Evolutionary conservation across 208 protist genomes (phyloP), one percentile per base, ranked within the genome.

Genomic region (Lotmaria passim): DNA sequence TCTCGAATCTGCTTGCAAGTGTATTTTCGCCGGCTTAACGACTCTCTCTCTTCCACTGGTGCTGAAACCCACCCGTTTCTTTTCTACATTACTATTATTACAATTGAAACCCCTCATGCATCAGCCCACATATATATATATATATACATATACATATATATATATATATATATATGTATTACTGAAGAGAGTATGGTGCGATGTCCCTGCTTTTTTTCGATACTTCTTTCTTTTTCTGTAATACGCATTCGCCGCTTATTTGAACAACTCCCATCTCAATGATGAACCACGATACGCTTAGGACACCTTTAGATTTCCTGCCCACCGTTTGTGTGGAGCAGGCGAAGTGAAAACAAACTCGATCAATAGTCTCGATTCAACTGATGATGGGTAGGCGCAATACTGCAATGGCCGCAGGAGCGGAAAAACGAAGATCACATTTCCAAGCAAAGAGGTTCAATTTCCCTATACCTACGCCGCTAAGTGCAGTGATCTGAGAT

Each of bases 401-500:
- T n/a, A 21, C 23, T 19, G n/a, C 3, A 60, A 60, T 3, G 30
- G 7, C 0, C 5, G 38, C 8, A 21, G 12, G 0, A 47, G 53
- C 24, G 7, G 10, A 14, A 3, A n/a, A 30, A 17, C 11, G 70
- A 76, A 70, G 70, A 76, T 76, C 70, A 58, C 70, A 76, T 76
- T 76, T 76, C 70, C 70, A 76, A 76, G 70, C 70, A 64, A 64
- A 75, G 38, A 75, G 69, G 60, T 75, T 38, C 0, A 36, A 7
- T 51, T 68, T 55, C 31, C 12, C 30, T 77, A 71, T 77, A 71
- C 57, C 71, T 77, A 52, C 46, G 63, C 31, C 63, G 71, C 71
- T 66, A 77, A 77, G 71, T 77, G 71, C 71, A 64, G 71, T 65
- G 71, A 77, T 71, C 71, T 71, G 46, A 77, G 71, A 77, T 69